These are phyloP conservation scores for Psilocybe azurescens DNA, from an alignment of 768 basidiomycete species.

Conservation along the genomic window DNA sequence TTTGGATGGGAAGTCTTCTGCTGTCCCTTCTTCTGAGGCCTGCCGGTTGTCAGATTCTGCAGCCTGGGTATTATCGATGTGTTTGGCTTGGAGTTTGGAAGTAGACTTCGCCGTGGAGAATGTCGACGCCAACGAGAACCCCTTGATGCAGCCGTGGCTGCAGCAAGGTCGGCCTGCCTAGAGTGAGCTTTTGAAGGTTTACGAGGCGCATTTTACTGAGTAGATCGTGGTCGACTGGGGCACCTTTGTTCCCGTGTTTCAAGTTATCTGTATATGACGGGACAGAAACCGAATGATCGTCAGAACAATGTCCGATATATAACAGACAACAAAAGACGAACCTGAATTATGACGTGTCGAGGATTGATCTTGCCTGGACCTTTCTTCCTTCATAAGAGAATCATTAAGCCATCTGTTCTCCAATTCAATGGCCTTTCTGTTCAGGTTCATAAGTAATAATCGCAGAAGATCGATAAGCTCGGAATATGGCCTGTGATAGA, in stretches of 20 bases:
- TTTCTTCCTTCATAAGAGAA: conserved; percentile 8
- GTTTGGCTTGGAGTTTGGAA: not conserved
- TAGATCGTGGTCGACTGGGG: not conserved
- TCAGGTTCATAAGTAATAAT: conserved; percentile 23
- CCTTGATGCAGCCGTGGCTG: not conserved
- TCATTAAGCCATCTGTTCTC: conserved; percentile 22
- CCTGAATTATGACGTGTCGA: too few relatives aligned
- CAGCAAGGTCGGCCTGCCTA: not conserved
- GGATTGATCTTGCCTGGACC: not conserved
- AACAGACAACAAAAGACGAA: too few relatives aligned
- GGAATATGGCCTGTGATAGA: conserved; percentile 51
- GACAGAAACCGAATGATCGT: not conserved
- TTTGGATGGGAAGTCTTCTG: not conserved
- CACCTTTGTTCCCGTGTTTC: too few relatives aligned
- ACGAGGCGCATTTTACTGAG: not conserved
- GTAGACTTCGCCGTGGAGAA: too few relatives aligned
- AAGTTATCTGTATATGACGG: not conserved
- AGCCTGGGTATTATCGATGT: not conserved
- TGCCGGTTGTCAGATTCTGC: not conserved
- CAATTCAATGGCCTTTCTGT: conserved; percentile 11
- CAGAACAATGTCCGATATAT: not conserved
- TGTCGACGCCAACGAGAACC: not conserved
- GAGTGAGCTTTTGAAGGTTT: not conserved
- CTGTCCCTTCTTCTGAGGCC: not conserved
- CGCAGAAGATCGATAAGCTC: conserved; percentile 44